These are phyloP conservation scores for Melaleuca quinquenervia DNA, from an alignment of 345 rosid genomes.

Conservation along the genomic window DNA sequence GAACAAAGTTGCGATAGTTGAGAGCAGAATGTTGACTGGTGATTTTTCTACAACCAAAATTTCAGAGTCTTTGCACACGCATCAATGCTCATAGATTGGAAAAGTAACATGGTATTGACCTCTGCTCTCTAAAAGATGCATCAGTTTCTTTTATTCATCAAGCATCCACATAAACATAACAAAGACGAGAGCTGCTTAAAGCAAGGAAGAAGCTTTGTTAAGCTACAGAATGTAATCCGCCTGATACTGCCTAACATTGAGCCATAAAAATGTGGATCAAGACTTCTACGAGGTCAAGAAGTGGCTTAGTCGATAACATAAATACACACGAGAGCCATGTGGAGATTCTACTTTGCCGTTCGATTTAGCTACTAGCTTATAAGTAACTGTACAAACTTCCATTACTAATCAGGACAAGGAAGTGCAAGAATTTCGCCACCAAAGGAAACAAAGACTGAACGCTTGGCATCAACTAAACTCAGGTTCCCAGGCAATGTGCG, in stretches of 20 bases:
- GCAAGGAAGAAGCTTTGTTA: background rate
- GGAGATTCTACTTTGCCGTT: background rate
- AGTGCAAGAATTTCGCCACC: background rate
- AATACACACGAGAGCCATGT: background rate
- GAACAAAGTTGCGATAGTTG: background rate
- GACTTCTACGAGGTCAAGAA: background rate
- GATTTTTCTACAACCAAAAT: background rate
- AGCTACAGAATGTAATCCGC: background rate
- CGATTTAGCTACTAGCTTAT: background rate
- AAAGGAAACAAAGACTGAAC: background rate
- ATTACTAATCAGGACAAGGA: background rate
- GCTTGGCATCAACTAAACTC: background rate
- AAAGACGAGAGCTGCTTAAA: background rate
- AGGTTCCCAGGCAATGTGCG: background rate
- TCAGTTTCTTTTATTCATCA: background rate
- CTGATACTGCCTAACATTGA: background rate
- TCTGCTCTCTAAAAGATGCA: background rate
- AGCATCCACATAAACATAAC: background rate
- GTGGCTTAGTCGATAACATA: background rate
- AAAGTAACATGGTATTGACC: background rate
- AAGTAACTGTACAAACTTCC: background rate
- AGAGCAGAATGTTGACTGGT: background rate
- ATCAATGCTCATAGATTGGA: background rate
- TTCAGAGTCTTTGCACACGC: background rate
- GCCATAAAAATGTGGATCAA: background rate